Evolutionary conservation across 805 yeast genomes (phyloP).

Genomic region (Tetrapisispora taiwanensis): DNA sequence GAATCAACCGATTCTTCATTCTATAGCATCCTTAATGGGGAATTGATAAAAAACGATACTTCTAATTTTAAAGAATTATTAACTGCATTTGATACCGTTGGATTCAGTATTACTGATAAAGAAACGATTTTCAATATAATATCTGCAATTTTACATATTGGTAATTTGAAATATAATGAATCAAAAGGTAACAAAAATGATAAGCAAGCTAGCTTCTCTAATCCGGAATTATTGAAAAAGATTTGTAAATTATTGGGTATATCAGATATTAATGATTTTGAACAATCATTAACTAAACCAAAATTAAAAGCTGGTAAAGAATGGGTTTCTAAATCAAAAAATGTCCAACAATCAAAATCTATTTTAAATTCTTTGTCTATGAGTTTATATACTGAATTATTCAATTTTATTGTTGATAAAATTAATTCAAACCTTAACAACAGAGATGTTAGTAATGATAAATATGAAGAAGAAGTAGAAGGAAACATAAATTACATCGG

Average conservation of each 20-base stretch:
- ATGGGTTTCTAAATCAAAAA: conserved; percentile 66
- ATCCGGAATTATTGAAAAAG: conserved; percentile 30
- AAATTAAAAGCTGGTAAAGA: conserved; percentile 89
- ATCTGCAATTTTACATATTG: conserved; percentile 73
- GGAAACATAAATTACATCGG: conserved; percentile 56
- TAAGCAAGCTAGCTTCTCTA: conserved; percentile 64
- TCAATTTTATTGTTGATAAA: conserved; percentile 62
- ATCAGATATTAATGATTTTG: conserved; percentile 36
- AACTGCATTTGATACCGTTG: conserved; percentile 64
- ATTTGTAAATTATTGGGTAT: conserved; percentile 59
- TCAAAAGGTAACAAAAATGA: conserved; percentile 34
- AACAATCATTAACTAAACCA: conserved; percentile 59
- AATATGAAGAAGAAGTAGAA: too few species aligned
- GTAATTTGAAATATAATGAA: conserved; percentile 61
- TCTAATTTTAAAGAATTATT: conserved; percentile 54
- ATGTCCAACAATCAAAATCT: conserved; percentile 68
- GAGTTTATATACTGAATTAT: conserved; percentile 73
- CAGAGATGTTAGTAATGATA: too few species aligned
- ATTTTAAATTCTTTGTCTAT: conserved; percentile 83
- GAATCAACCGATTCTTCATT: conserved; percentile 1
- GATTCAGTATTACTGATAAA: conserved; percentile 47
- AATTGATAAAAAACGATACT: conserved; percentile 35
- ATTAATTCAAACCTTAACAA: conserved; percentile 58
- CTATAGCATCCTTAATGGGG: conserved; percentile 45
- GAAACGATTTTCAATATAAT: conserved; percentile 52